Base-by-base conservation (phyloP, 2,329 filamentous ascomycete genomes). In the Biscogniauxia mediterranea region DNA sequence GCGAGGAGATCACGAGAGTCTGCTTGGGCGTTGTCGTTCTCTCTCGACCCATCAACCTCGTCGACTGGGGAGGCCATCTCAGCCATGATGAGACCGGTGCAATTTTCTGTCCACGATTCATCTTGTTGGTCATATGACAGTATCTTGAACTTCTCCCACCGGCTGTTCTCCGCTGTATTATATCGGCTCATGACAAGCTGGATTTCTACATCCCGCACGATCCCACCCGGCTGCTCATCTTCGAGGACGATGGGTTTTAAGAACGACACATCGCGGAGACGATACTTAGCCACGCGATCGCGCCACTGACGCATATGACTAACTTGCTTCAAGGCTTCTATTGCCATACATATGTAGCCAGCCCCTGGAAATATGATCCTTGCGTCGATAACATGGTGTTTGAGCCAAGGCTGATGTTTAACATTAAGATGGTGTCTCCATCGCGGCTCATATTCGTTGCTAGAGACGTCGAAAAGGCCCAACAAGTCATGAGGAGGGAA, bases 201-300 rank as follows among this genome's bases (percentile, higher is more conserved):
- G 7, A 17, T 25, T 25, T 54, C 52, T 32, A 13, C 11, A 9
- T 32, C 21, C 9, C 11, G 28, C 28, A 32, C 28, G 28, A 32
- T 9, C 11, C 7, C 11, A 9, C 28, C 28, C 2, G 28, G 28
- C 28, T 8, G 7, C 28, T 32, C 11, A 9, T 32, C 28, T 32
- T 32, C 7, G 28, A 32, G 28, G 7, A 9, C 11, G 11, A 32
- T 32, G 11, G 28, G 7, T 25, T 25, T 20, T 2, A 23, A 23
- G 52, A 54, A 58, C 53, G 49, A 25, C 32, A 42, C 56, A 15
- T 54, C 17, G n/a, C 17, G 26, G 19, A 58, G 50, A 53, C 20
- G 56, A 38, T 58, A 58, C n/a, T n/a, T 32, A 9, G 28, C 28
- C 11, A 13, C 28, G 7, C 3, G 7, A 9, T 32, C 7, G 28